Percentiles rank a stretch among this genome's conserved stretches.
Conservation (phyloP, 768 basidiomycete species). For the Trametes meyenii region DNA sequence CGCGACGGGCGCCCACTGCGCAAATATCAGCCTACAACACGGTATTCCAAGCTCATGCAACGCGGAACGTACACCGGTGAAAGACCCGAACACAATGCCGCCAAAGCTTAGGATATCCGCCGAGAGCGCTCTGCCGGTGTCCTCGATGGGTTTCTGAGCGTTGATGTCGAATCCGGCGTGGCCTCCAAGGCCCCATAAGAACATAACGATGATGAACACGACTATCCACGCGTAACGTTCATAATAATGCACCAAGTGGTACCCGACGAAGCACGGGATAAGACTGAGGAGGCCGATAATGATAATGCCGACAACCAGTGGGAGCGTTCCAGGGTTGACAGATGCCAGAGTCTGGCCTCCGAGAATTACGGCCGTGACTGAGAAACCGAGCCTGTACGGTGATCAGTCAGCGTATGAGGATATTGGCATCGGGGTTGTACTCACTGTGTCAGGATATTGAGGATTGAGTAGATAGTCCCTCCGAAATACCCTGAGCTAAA, state of each 20-base stretch:
- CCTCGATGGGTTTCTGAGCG: slow-evolving; percentile 46
- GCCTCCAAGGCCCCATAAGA: slow-evolving; percentile 53
- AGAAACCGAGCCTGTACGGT: slow-evolving; percentile 46
- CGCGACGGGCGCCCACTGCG: slow-evolving; percentile 50
- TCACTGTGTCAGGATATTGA: slow-evolving; percentile 53
- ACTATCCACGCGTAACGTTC: slow-evolving; percentile 61
- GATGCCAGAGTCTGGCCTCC: slow-evolving; percentile 55
- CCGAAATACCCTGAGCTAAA: slow-evolving; percentile 54
- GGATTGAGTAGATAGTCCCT: slow-evolving; percentile 49
- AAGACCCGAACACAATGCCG: slow-evolving; percentile 51
- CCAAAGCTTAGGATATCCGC: slow-evolving; percentile 57
- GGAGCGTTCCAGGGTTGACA: slow-evolving; percentile 45
- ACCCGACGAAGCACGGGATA: slow-evolving; percentile 51
- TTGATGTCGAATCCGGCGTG: slow-evolving; percentile 48
- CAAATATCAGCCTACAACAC: background rate
- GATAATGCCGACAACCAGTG: slow-evolving; percentile 51
- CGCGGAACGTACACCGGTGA: slow-evolving; percentile 44
- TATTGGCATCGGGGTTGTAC: background rate
- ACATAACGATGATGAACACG: slow-evolving; percentile 49
- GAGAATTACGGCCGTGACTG: slow-evolving; percentile 51
- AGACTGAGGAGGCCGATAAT: slow-evolving; percentile 46
- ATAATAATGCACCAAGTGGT: slow-evolving; percentile 49
- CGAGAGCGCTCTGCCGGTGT: slow-evolving; percentile 45
- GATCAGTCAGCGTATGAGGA: background rate
- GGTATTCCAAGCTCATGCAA: background rate